Percentiles rank a stretch among this genome's conserved stretches.
Evolutionary conservation across 306 rosid species (phyloP).

Genomic region (Fagus crenata): DNA sequence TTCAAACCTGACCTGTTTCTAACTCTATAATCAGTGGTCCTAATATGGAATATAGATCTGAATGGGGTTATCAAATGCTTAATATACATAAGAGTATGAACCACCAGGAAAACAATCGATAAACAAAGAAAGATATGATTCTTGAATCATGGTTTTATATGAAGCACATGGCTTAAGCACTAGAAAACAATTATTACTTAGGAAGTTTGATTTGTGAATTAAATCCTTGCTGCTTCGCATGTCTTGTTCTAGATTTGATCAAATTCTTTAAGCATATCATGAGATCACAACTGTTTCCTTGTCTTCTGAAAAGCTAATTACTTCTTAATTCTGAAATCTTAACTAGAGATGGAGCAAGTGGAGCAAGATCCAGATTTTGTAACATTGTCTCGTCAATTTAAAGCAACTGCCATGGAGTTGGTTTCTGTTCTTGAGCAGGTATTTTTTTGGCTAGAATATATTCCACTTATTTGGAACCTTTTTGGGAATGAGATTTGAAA

Average conservation of each 20-base stretch:
- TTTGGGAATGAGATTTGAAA: neutral
- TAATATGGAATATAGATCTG: neutral
- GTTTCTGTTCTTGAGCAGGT: slow-evolving; percentile 98
- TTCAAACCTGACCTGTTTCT: neutral
- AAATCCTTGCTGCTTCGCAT: neutral
- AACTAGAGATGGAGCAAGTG: slow-evolving; percentile 89
- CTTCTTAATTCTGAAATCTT: slow-evolving; percentile 38
- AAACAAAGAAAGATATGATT: neutral
- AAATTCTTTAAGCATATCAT: neutral
- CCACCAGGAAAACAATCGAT: neutral
- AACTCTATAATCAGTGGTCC: neutral
- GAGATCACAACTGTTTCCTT: slow-evolving; percentile 23
- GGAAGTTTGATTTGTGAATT: neutral
- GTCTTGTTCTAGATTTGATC: neutral
- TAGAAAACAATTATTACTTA: neutral
- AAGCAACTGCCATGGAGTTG: slow-evolving; percentile 89
- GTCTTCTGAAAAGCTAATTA: slow-evolving; percentile 42
- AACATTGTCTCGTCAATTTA: slow-evolving; percentile 82
- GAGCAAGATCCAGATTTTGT: slow-evolving; percentile 91
- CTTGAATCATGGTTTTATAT: neutral
- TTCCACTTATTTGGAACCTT: slow-evolving; percentile 14
- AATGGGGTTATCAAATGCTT: neutral
- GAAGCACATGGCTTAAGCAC: neutral
- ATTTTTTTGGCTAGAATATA: slow-evolving; percentile 23
- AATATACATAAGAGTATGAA: neutral